Percentiles rank a stretch among this genome's conserved stretches.
Evolutionary conservation across 768 basidiomycete species (phyloP).

Genomic region (Tulasnella sp.): DNA sequence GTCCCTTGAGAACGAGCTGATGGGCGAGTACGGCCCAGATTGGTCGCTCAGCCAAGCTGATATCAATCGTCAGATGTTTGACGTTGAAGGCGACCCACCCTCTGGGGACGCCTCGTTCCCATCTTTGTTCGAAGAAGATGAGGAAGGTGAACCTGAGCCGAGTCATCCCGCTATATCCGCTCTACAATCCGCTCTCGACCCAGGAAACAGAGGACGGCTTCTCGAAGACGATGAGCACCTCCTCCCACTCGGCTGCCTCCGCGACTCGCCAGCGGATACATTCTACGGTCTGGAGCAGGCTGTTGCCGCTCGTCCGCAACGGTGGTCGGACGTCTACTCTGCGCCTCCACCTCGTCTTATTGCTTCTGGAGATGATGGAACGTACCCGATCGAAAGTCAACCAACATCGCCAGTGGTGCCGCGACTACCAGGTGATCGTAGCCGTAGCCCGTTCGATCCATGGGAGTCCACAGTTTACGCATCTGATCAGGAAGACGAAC

Average conservation of each 20-base stretch:
- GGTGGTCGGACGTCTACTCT: constrained; percentile 20
- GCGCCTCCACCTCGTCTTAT: neutral
- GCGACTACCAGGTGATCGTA: neutral
- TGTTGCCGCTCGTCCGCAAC: constrained; percentile 24
- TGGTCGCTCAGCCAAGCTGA: constrained; percentile 31
- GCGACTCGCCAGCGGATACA: constrained; percentile 22
- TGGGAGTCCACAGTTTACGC: constrained; percentile 24
- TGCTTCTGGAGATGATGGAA: neutral
- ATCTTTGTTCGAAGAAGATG: neutral
- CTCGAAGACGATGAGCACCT: constrained; percentile 26
- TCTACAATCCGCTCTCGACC: constrained; percentile 30
- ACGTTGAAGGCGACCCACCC: neutral
- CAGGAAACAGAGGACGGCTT: constrained; percentile 23
- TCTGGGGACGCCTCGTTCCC: neutral
- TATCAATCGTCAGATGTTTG: constrained; percentile 18
- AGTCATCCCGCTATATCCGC: constrained; percentile 36
- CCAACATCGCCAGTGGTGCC: neutral
- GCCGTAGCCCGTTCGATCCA: constrained; percentile 7
- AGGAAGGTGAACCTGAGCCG: neutral
- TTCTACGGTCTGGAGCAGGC: constrained; percentile 24
- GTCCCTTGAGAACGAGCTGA: constrained; percentile 40
- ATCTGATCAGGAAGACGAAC: constrained; percentile 10
- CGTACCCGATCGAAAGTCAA: neutral
- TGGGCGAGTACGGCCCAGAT: constrained; percentile 44
- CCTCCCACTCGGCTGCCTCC: constrained; percentile 26